Evolutionary conservation across 169 alveolate genomes (phyloP), one percentile per base, ranked within the genome.

Genomic region (Neospora caninum): DNA sequence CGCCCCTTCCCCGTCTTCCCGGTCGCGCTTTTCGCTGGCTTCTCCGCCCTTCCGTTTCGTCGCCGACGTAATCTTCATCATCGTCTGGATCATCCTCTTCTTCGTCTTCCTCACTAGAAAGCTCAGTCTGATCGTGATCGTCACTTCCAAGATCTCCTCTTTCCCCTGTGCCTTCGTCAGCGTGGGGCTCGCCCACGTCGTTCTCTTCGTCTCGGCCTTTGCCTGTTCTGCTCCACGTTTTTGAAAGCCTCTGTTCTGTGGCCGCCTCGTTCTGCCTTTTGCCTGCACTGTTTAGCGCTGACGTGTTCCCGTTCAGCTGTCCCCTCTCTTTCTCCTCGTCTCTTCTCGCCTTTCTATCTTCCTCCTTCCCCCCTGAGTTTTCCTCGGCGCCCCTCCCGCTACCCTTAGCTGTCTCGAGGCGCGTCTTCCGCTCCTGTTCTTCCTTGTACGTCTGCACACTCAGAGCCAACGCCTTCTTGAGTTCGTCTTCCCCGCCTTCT

Each of bases 391-490:
- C 1, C 20, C n/a, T 64, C 73, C 31, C 34, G 7, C 73, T 64
- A 6, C 84, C 27, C 42, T 43, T n/a, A 0, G 10, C 45, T 20
- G 7, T 10, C 84, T 31, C 39, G 58, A 49, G 58, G 58, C 58
- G 58, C 58, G 27, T 6, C 58, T 80, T 80, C 31, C 88, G n/a
- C 27, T 34, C 89, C 89, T 43, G 89, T 27, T 82, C 89, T 82
- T 82, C 89, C 41, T 82, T 43, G 67, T 39, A 82, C 34, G 89
- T 82, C 89, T 82, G 53, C 16, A 41, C 89, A 82, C 89, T 82
- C 34, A 82, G 89, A 13, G 89, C 89, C 36, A 82, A 36, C 58
- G 39, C 89, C 89, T 82, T 39, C 38, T 82, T 38, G 43, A 39
- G 42, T 36, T 42, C 64, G 9, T 82, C 89, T 42, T 82, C 89